Percentiles rank a stretch among this genome's conserved stretches.
phyloP scores from a whole-genome alignment of 805 yeast species.

The Cyberlindnera lachancei region DNA sequence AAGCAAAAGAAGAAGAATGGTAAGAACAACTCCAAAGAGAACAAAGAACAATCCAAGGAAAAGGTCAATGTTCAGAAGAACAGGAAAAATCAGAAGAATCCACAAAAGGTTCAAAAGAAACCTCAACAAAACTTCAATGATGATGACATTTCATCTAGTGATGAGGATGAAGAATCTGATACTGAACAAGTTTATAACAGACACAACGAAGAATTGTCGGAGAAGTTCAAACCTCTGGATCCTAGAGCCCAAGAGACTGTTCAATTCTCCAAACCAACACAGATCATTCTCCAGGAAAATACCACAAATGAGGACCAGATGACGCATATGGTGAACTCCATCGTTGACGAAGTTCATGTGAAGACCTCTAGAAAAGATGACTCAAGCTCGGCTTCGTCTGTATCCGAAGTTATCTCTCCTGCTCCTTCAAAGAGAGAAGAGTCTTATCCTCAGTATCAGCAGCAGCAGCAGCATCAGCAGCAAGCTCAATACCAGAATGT shows the following conservation, averaged over 20 bases:
- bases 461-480: no score
- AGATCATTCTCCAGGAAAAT: not conserved
- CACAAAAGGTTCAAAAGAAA: not conserved
- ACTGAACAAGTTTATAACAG: not conserved
- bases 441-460: not conserved
- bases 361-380: not conserved
- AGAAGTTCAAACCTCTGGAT: not conserved
- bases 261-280: constrained; percentile 1
- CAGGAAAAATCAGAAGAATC: constrained; percentile 1
- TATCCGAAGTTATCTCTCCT: no score
- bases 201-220: constrained; percentile 1
- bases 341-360: constrained; percentile 2
- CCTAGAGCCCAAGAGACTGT: not conserved
- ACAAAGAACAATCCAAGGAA: constrained; percentile 3
- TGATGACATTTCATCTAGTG: not conserved
- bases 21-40: no score
- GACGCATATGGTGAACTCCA: constrained; percentile 2
- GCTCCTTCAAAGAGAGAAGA: no score
- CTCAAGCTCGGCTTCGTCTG: not conserved
- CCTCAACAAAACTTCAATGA: not conserved
- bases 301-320: not conserved
- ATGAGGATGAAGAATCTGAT: constrained; percentile 1
- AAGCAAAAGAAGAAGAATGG: constrained; percentile 1
- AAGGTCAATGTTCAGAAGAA: constrained; percentile 1
- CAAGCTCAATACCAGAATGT: not conserved